Conservation (phyloP, 495 filamentous ascomycete genomes). For the Jackrogersella minutella region DNA sequence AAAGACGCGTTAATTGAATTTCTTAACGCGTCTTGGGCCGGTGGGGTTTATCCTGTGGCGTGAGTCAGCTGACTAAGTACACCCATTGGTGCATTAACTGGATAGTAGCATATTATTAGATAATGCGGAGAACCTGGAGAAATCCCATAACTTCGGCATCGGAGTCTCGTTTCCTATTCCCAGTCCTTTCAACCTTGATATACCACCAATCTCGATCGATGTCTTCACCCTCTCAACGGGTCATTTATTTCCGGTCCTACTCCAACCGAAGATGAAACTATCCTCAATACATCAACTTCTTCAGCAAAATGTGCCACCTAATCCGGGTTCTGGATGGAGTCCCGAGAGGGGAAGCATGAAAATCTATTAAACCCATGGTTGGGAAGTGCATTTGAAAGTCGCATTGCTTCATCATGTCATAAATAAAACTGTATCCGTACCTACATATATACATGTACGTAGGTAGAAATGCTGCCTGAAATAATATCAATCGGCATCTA, state of each 20-base stretch:
- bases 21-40: slow-evolving; percentile 16
- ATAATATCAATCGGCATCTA: too few relatives aligned
- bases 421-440: neutral
- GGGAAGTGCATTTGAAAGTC: neutral
- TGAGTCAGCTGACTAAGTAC: too few relatives aligned
- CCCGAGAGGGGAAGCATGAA: neutral
- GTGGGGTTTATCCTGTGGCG: too few relatives aligned
- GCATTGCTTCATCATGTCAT: neutral
- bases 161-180: neutral
- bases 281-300: neutral
- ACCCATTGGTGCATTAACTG: too few relatives aligned
- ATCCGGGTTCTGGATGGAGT: neutral
- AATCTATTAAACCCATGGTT: too few relatives aligned
- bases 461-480: too few relatives aligned
- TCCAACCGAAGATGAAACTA: neutral
- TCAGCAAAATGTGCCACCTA: neutral
- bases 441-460: too few relatives aligned
- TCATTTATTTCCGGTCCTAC: neutral
- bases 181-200: neutral
- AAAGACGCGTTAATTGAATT: slow-evolving; percentile 41
- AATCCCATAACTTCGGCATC: neutral
- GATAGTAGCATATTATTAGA: too few relatives aligned
- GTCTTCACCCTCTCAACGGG: neutral
- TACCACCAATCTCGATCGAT: too few relatives aligned
- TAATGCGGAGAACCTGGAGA: neutral